Evolutionary conservation across 2,329 filamentous ascomycete species (phyloP).

Genomic region (Decorospora gaudefroyi): DNA sequence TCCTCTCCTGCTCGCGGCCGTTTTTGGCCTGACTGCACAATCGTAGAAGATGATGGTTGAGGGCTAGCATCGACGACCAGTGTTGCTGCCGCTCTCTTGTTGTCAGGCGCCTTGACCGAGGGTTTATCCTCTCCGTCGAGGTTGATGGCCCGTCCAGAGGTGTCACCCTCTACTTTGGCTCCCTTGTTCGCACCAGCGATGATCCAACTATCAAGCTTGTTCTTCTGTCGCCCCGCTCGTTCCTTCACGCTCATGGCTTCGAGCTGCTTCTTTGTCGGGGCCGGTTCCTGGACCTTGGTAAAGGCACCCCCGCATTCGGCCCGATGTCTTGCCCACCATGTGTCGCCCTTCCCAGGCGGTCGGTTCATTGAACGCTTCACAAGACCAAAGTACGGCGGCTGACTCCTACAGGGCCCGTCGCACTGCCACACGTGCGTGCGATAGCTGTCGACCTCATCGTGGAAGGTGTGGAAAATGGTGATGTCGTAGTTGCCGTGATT

Average conservation of each 20-base stretch:
- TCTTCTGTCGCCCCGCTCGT: conserved; percentile 51
- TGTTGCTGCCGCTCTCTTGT: conserved; percentile 16
- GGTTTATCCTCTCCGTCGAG: conserved; percentile 16
- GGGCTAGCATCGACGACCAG: conserved; percentile 7
- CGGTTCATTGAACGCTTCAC: conserved; percentile 55
- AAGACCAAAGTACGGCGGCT: conserved; percentile 51
- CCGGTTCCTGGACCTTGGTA: conserved; percentile 50
- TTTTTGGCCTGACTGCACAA: conserved; percentile 26
- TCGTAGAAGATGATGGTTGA: background rate
- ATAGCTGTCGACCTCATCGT: conserved; percentile 54
- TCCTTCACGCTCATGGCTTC: conserved; percentile 47
- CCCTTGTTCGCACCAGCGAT: conserved; percentile 24
- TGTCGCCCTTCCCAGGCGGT: conserved; percentile 49
- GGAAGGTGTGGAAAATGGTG: conserved; percentile 53
- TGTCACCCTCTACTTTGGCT: conserved; percentile 16
- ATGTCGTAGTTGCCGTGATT: conserved; percentile 50
- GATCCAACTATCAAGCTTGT: conserved; percentile 52
- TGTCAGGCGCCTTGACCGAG: conserved; percentile 7
- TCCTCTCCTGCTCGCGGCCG: conserved; percentile 20
- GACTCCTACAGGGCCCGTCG: conserved; percentile 47
- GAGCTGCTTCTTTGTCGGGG: conserved; percentile 50
- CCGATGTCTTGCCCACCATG: conserved; percentile 50
- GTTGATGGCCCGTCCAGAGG: conserved; percentile 10
- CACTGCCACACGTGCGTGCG: conserved; percentile 54
- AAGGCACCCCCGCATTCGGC: conserved; percentile 51